Evolutionary conservation across 2,329 filamentous ascomycete genomes (phyloP), one percentile per base, ranked within the genome.

Genomic region (Sporothrix schenckii): DNA sequence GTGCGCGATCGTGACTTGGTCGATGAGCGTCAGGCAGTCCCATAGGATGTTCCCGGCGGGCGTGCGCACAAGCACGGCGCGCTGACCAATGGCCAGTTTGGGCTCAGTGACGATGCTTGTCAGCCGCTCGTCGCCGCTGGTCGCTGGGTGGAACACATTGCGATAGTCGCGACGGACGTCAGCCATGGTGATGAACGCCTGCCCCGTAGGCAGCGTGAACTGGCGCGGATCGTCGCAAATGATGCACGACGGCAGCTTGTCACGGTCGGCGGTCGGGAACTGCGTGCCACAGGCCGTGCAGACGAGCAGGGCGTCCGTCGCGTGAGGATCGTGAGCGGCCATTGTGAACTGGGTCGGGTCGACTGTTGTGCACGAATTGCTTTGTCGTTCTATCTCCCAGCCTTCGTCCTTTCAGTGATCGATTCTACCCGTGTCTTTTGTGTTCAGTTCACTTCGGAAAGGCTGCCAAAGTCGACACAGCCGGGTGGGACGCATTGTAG

Each of bases 141-240:
- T 70, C 69, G 86, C 82, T 1, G 83, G 80, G 13, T 80, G 80
- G 75, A 87, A 88, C 10, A 80, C 80, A 76, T 91, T 92, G 34
- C 77, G 80, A 76, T 89, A 83, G 4, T 74, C 71, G 13, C 76
- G 75, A 24, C 79, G 80, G 30, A 88, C 75, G 0, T 79, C 79
- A 0, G 79, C 77, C 30, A 92, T 83, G 0, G 85, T 88, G 0
- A 88, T 90, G 81, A 91, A 93, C 27, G 82, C 79, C 80, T 93
- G 91, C 1, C 89, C 89, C 0, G 80, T 78, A 0, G 83, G 81
- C 0, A 90, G 89, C 0, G 91, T 88, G 76, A 86, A 93, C 79
- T 93, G 90, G 4, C 91, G 85, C 0, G 90, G 84, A 77, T 92
- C 90, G 77, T 92, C 90, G 80, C 91, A 93, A 73, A 93, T 91